A percentile compares a stretch with the other conserved stretches of the same genome.
These are phyloP conservation scores for Passalora sequoiae DNA, from an alignment of 2,329 filamentous ascomycete species.

Conservation along the genomic window DNA sequence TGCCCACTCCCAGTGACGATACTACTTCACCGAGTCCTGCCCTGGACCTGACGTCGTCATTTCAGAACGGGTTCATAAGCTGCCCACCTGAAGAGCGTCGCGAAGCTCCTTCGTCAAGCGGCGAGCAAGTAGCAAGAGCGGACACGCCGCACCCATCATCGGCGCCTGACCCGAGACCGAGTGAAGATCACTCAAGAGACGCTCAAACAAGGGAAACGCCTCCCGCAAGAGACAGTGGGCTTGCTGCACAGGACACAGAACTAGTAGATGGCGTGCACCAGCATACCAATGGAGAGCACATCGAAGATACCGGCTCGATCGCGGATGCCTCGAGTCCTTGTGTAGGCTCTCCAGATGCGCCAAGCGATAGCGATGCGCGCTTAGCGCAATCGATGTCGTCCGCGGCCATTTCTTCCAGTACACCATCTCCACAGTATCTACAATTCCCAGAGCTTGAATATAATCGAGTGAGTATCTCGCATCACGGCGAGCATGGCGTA, in stretches of 20 bases:
- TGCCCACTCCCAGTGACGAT: conserved; percentile 24
- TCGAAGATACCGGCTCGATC: conserved; percentile 35
- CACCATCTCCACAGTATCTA: conserved; percentile 25
- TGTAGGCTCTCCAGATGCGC: conserved; percentile 25
- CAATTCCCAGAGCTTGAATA: conserved; percentile 24
- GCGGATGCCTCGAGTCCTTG: conserved; percentile 26
- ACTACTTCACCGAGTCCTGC: conserved; percentile 7
- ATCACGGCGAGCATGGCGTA: background rate
- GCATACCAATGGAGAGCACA: conserved; percentile 38
- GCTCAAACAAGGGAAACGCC: conserved; percentile 1
- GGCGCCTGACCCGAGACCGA: conserved; percentile 1
- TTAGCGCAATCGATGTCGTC: conserved; percentile 28
- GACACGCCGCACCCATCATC: conserved; percentile 10
- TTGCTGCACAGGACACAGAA: conserved; percentile 25
- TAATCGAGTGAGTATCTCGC: conserved; percentile 20
- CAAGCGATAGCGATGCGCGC: conserved; percentile 27
- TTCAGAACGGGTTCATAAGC: conserved; percentile 30
- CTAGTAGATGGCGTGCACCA: conserved; percentile 10
- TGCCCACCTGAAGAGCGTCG: conserved; percentile 37
- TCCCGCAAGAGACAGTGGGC: too few relatives aligned
- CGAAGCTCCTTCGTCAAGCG: conserved; percentile 22
- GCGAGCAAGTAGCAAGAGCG: conserved; percentile 27
- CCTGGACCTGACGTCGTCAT: conserved; percentile 6
- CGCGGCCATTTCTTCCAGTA: conserved; percentile 23
- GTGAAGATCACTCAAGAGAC: background rate